Percentiles rank a stretch among this genome's conserved stretches.
phyloP scores from a whole-genome alignment of 2,329 filamentous ascomycete species.

The Colletotrichum cuscutae region DNA sequence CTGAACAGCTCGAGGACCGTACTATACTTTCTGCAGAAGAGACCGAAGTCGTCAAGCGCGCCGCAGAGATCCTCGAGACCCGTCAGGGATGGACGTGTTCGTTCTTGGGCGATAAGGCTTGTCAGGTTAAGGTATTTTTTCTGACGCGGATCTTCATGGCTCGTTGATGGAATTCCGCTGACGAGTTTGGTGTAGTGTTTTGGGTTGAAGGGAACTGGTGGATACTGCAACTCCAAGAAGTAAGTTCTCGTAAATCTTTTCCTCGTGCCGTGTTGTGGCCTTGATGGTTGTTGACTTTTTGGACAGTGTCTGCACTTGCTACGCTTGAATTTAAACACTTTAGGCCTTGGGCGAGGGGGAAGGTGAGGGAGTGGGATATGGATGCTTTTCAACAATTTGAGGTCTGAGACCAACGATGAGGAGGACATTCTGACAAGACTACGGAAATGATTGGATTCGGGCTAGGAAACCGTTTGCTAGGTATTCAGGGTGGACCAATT shows the following conservation, averaged over 20 bases:
- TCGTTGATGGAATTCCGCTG: not conserved
- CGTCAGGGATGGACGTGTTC: not conserved
- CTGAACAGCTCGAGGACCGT: not conserved
- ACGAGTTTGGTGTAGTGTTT: not conserved
- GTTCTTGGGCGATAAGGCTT: not conserved
- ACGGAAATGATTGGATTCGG: not conserved
- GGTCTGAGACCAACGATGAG: not conserved
- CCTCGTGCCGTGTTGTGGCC: too few species aligned
- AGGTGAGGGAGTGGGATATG: not conserved
- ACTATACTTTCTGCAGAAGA: not conserved
- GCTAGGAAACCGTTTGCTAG: not conserved
- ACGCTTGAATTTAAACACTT: not conserved
- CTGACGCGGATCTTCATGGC: too few species aligned
- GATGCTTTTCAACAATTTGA: not conserved
- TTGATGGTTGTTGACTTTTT: not conserved
- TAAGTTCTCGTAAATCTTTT: not conserved
- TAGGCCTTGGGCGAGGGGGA: not conserved
- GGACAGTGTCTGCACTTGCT: not conserved
- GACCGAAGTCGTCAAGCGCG: not conserved
- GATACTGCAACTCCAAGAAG: not conserved
- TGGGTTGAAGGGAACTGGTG: not conserved
- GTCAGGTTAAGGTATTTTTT: not conserved
- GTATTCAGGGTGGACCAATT: not conserved
- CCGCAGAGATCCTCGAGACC: not conserved
- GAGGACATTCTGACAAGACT: too few species aligned